Evolutionary conservation across 306 rosid species (phyloP).

Genomic region (Rosa rugosa): DNA sequence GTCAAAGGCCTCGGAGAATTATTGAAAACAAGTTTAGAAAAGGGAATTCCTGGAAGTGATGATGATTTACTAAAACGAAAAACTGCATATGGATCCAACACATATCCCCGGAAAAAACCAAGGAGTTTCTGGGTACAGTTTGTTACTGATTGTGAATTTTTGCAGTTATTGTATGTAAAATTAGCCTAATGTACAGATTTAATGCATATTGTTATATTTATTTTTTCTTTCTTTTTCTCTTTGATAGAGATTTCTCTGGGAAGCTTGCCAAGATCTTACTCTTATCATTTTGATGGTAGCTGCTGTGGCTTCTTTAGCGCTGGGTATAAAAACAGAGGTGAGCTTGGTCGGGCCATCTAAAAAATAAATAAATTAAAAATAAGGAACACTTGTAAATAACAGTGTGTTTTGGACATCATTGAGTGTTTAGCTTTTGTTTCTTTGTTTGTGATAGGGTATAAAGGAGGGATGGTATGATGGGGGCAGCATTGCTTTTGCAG

Average conservation of each 20-base stretch:
- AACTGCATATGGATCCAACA: slow-evolving; percentile 76
- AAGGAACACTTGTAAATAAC: neutral
- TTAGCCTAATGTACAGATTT: neutral
- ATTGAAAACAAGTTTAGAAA: slow-evolving; percentile 67
- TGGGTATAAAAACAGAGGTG: slow-evolving; percentile 98
- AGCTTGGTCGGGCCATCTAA: slow-evolving; percentile 17
- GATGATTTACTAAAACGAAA: slow-evolving; percentile 65
- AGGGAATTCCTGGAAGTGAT: slow-evolving; percentile 80
- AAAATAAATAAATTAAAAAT: neutral
- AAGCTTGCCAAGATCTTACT: slow-evolving; percentile 99
- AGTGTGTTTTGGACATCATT: slow-evolving; percentile 8
- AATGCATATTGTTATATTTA: neutral
- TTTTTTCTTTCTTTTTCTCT: slow-evolving; percentile 18
- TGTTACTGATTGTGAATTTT: slow-evolving; percentile 17
- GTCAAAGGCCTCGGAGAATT: slow-evolving; percentile 62
- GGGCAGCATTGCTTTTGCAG: slow-evolving; percentile 98
- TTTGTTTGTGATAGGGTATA: slow-evolving; percentile 65
- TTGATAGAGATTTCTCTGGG: slow-evolving; percentile 89
- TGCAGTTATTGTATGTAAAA: neutral
- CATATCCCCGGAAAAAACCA: slow-evolving; percentile 82
- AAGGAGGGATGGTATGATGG: slow-evolving; percentile 99
- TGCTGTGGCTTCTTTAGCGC: slow-evolving; percentile 87
- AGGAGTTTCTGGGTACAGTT: slow-evolving; percentile 69
- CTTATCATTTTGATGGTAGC: slow-evolving; percentile 91
- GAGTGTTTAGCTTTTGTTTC: slow-evolving; percentile 7